Evolutionary conservation across 768 basidiomycete species (phyloP).

Genomic region (Wakefieldia striispora): DNA sequence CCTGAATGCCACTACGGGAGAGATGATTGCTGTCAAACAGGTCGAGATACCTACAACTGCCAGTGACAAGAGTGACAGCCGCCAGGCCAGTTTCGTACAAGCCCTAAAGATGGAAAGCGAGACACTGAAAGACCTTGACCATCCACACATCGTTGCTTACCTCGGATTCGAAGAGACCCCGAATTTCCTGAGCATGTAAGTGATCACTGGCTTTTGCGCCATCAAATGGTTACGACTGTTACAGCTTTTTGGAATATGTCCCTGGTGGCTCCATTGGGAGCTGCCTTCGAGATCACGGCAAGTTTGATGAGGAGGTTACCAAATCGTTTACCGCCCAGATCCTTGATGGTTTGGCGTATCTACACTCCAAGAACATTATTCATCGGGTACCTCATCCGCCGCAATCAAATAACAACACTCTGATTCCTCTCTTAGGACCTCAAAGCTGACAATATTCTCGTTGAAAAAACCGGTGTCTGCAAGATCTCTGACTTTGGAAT

Average conservation of each 20-base stretch:
- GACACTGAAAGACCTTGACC: slow-evolving; percentile 93
- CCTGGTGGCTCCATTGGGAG: slow-evolving; percentile 95
- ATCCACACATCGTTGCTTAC: slow-evolving; percentile 96
- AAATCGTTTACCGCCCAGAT: slow-evolving; percentile 94
- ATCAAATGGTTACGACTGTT: slow-evolving; percentile 9
- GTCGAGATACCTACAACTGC: slow-evolving; percentile 92
- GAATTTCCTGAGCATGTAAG: slow-evolving; percentile 88
- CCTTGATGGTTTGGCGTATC: slow-evolving; percentile 85
- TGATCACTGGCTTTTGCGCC: slow-evolving; percentile 13
- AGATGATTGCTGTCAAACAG: slow-evolving; percentile 99
- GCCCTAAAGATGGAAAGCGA: slow-evolving; percentile 95
- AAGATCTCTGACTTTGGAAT: slow-evolving; percentile 99
- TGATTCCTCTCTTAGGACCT: slow-evolving; percentile 60
- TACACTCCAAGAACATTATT: slow-evolving; percentile 88
- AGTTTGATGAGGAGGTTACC: slow-evolving; percentile 88
- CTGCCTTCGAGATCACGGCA: slow-evolving; percentile 86
- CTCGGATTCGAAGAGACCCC: slow-evolving; percentile 92
- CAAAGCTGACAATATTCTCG: slow-evolving; percentile 97
- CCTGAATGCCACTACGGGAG: slow-evolving; percentile 92
- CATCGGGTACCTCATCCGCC: slow-evolving; percentile 64
- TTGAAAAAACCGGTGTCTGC: slow-evolving; percentile 87
- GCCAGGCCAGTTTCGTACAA: slow-evolving; percentile 83
- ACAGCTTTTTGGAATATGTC: slow-evolving; percentile 96
- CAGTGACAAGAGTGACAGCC: slow-evolving; percentile 85
- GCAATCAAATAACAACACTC: background rate